Evolutionary conservation across 2,329 filamentous ascomycete genomes (phyloP), one percentile per base, ranked within the genome.

Genomic region (Hypomyces perniciosus): DNA sequence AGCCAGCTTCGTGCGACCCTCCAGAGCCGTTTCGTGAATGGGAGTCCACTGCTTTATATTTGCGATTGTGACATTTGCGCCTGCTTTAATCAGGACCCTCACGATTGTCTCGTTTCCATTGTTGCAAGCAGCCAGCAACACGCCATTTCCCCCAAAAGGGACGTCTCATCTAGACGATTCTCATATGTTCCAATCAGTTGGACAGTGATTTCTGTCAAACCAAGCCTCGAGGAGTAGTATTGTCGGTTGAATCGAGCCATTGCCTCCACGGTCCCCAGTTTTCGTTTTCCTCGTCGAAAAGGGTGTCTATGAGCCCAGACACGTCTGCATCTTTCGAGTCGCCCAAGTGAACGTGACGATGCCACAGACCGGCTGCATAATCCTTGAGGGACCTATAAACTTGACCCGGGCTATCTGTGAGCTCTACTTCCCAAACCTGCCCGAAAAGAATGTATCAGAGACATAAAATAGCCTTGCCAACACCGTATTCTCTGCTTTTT

Each of bases 281-380:
- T 12, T 12, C n/a, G 10, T 35, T 45, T 6, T 26, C 43, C 7
- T 34, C 7, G 28, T 45, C 43, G 28, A 45, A 45, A 4, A 45
- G 33, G n/a, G 43, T 9, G 3, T 45, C 43, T 4, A 45, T 35
- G 20, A 45, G 30, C 20, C 20, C 43, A 45, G 10, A 27, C 5
- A 34, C 13, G n/a, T 33, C n/a, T 45, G 8, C n/a, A 12, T 37
- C 30, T 5, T 37, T 13, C 8, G 28, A 13, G 4, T 35, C 30
- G 2, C 43, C 43, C 12, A 45, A 20, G n/a, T 30, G 30, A 28
- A 20, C n/a, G 13, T 50, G 47, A 6, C 33, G 30, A 37, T 44
- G 27, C 49, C 49, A 51, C 8, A 28, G 42, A 6, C 13, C 35
- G 2, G 49, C 49, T 4, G 49, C 49, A 47, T 51, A 51, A 13